Evolutionary conservation across 176 grass and related monocot species (phyloP), one percentile per base, ranked within the genome.

Genomic region (Oryza glaberrima): DNA sequence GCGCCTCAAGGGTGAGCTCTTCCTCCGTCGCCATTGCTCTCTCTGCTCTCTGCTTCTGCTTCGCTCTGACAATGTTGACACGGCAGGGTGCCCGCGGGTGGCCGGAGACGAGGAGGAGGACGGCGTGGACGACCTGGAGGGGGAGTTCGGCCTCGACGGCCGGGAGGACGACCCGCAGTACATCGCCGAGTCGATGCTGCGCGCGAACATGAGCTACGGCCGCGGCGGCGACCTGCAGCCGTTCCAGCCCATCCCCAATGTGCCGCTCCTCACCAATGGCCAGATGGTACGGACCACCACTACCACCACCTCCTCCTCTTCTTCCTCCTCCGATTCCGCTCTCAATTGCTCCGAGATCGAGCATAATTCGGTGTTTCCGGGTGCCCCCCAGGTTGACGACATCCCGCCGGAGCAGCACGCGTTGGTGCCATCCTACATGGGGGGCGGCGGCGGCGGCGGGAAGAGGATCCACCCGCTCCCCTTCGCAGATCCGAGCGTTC

Each of bases 341-440:
- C 15, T 19, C 58, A 63, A 63, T 63, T 63, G 20, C 58, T 63
- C 58, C 58, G 58, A 63, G 58, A 63, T 63, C 58, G 58, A 63
- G 58, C 58, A 8, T 63, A 23, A 63, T 22, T 63, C 3, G 58
- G 58, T 23, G 58, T 23, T 20, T 17, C 17, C 19, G 52, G 5
- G 20, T 63, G 20, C 46, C 54, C 52, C 58, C 41, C 76, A 97
- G 94, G 88, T 94, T 41, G 94, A 97, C 72, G 94, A 97, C 70
- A 97, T 97, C 79, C 94, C 92, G 19, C 94, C 92, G 6, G 94
- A 97, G 83, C 92, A 97, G 90, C 94, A 97, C 90, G 94, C 94
- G 19, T 90, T 97, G 12, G 94, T 97, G 76, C 94, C 94, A 56
- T 90, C 94, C 52, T 97, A 90, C 83, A 92, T 92, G 88, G 86